phyloP scores from a whole-genome alignment of 2,329 filamentous ascomycete genomes.

The Periconia digitata region DNA sequence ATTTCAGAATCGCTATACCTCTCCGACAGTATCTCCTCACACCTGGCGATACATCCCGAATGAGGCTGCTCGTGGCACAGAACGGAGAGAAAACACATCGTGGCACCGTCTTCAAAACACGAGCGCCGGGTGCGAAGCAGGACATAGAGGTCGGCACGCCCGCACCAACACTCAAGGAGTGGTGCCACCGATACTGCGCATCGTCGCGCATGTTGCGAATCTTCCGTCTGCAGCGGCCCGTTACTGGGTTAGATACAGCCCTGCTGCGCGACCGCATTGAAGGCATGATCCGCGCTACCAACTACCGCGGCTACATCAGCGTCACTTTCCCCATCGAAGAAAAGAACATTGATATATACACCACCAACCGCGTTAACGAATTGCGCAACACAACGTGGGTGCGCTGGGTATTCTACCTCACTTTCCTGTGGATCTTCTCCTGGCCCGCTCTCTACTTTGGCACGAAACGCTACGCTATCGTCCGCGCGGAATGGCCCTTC shows the following conservation, averaged over 20 bases:
- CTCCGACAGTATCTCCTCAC: conserved; percentile 34
- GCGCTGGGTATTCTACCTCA: conserved; percentile 64
- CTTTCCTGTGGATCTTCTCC: conserved; percentile 67
- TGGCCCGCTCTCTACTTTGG: conserved; percentile 71
- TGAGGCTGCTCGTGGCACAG: conserved; percentile 49
- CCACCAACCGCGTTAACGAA: conserved; percentile 61
- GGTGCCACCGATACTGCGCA: conserved; percentile 69
- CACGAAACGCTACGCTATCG: conserved; percentile 68
- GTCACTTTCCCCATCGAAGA: conserved; percentile 64
- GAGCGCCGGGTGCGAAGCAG: conserved; percentile 51
- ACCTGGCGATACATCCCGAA: conserved; percentile 19
- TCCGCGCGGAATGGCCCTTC: conserved; percentile 63
- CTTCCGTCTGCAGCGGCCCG: conserved; percentile 45
- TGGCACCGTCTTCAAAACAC: conserved; percentile 61
- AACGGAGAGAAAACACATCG: conserved; percentile 64
- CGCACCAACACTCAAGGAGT: conserved; percentile 54
- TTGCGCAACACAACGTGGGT: conserved; percentile 68
- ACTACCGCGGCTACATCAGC: conserved; percentile 64
- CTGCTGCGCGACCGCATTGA: conserved; percentile 56
- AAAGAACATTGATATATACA: conserved; percentile 63
- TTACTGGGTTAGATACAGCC: conserved; percentile 64
- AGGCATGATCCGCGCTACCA: conserved; percentile 62
- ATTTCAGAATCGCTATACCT: conserved; percentile 43
- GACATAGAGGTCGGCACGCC: conserved; percentile 49
- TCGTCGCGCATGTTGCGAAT: conserved; percentile 59